Evolutionary conservation across 805 yeast species (phyloP), one percentile per base, ranked within the genome.

Genomic region (Candida montana): DNA sequence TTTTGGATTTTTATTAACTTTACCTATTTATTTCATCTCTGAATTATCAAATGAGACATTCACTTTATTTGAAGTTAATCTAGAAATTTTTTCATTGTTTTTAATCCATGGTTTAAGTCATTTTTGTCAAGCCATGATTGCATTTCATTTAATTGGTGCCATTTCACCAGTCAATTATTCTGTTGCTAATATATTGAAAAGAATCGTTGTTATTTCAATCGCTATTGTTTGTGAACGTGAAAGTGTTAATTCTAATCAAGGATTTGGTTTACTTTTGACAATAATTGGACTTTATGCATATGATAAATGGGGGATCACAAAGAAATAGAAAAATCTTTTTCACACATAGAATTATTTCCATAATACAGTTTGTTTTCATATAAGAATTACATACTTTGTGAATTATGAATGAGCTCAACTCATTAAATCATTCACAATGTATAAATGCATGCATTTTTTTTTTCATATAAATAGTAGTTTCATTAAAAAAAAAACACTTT

Each of bases 91-190:
- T 5, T 29, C 50, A 0, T 57, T 80, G 35, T 68, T 82, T 26
- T 23, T 75, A 5, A 40, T 80, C n/a, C 86, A 84, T 58, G 89
- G 90, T 2, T 41, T 74, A 2, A 65, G 83, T 3, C 95, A 84
- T 64, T 84, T 83, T 55, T 52, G 76, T 40, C 93, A 84, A 62
- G 77, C 87, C 3, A 69, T 84, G 57, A 60, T 83, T 36, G 91
- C 91, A 20, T 84, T 84, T 60, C 89, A 82, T 58, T 71, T 84
- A 35, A 71, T 84, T 49, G 91, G 91, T 2, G 57, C 74, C 51
- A 70, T 83, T 19, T 72, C 82, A n/a, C 84, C 93, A 4, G 83
- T 84, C 35, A 82, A 81, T 56, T 84, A 84, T 59, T 80, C 88
- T 31, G 81, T 84, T 55, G 93, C 90, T 24, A 84, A 81, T 58